Evolutionary conservation across 805 yeast species (phyloP), one percentile per base, ranked within the genome.

Genomic region (Zygoascus biomembranicola): DNA sequence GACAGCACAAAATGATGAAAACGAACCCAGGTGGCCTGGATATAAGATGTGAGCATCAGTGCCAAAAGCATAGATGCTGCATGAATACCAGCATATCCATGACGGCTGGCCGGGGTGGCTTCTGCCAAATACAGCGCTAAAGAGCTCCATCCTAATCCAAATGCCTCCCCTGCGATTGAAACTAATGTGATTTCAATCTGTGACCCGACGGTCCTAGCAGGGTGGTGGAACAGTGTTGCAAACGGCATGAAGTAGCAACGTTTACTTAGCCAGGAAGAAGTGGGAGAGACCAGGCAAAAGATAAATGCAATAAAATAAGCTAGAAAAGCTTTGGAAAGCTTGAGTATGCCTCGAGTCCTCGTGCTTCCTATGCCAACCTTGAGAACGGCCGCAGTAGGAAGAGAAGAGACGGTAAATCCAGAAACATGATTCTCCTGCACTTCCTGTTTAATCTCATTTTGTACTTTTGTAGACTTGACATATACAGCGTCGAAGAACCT

Each of bases 121-220:
- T 68, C 66, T 3, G 79, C 69, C 1, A 77, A 61, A 51, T 65
- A 74, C 60, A 77, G 61, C 1, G 78, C 73, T 26, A 77, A 54
- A 0, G 76, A 62, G 1, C 76, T 67, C 77, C 79, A 75, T 0
- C 74, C 80, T 43, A 75, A 55, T 1, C 76, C 80, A 3, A 75
- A 51, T 0, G 69, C 66, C 0, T 67, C 62, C 0, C 81, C 81
- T 0, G 69, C 0, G 1, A 73, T 60, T 0, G 80, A 72, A 13
- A 64, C 64, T 2, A 72, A 1, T 0, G 77, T 69, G 52, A 77
- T 70, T 59, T 77, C 81, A 2, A 75, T 13, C 59, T 77, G 81
- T 1, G 75, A 68, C 10, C 81, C 80, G 6, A 74, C 50, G 4
- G 72, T 66, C 52, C 78, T 72, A 1, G 70, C 76, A 0, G 81